Evolutionary conservation across 2,329 filamentous ascomycete genomes (phyloP).

Genomic region (Dryadomyces quercus-mongolicae): DNA sequence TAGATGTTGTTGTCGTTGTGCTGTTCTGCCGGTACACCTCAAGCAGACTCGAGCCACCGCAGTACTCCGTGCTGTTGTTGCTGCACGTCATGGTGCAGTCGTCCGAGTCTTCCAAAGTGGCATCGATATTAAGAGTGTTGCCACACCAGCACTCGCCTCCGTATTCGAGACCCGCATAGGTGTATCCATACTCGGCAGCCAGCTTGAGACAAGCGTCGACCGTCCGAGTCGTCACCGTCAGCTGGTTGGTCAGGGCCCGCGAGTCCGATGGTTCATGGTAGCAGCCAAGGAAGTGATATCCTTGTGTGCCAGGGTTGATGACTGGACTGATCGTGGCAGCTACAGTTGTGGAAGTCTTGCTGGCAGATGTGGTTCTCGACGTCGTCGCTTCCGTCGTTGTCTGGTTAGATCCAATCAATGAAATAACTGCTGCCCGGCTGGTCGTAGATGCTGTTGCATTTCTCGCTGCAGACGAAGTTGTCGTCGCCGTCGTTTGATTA

Average conservation of each 20-base stretch:
- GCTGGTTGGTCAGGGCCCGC: constrained; percentile 12
- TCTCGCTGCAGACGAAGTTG: too few species aligned
- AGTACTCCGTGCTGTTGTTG: constrained; percentile 8
- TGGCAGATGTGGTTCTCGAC: background rate
- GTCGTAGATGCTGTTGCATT: background rate
- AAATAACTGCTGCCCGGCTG: too few species aligned
- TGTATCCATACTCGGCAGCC: constrained; percentile 19
- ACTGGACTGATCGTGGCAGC: constrained; percentile 11
- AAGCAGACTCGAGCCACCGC: constrained; percentile 1
- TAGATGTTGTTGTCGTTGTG: background rate
- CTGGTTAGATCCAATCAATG: too few species aligned
- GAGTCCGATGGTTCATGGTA: constrained; percentile 16
- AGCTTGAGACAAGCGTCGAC: constrained; percentile 13
- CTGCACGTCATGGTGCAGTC: constrained; percentile 17
- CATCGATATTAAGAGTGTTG: constrained; percentile 12
- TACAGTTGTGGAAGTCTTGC: background rate
- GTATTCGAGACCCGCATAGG: constrained; percentile 39
- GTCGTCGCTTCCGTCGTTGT: too few species aligned
- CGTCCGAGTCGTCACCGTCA: constrained; percentile 10
- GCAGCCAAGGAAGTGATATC: constrained; percentile 21
- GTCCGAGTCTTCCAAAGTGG: constrained; percentile 10
- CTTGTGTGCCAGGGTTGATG: constrained; percentile 21
- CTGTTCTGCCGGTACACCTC: constrained; percentile 1
- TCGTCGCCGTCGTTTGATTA: too few species aligned
- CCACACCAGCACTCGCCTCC: constrained; percentile 25